Base-by-base conservation (phyloP, 495 filamentous ascomycete genomes). In the Aspergillus kassunensis region DNA sequence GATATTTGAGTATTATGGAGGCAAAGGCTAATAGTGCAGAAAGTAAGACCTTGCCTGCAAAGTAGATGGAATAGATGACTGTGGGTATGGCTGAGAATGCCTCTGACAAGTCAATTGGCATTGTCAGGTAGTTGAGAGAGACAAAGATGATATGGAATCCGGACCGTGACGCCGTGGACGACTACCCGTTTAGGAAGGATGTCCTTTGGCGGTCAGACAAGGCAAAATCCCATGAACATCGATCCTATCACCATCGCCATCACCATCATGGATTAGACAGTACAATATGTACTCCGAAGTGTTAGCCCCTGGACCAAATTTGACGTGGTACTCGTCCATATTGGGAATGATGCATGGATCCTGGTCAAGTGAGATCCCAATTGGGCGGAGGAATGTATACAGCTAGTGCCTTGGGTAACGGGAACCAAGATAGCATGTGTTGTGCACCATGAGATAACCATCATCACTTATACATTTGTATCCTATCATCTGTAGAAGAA, bases 1-100 rank as follows among this genome's bases (percentile, higher is more conserved):
- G 68, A 50, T 64, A 72, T 7, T 54, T 21, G 21, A 74, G 39
- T 54, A 70, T 68, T 49, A 66, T 68, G 31, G 75, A 54, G 10
- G 67, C 48, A 13, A 31, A n/a, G 21, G 61, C 44, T 25, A 51
- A 25, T 29, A 59, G 36, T 9, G 21, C 56, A 34, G 56, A 54
- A 31, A 73, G 40, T 48, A 63, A 66, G 49, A 57, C 51, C 61
- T 68, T 63, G 35, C 16, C 4, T 27, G 0, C 12, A 16, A 27
- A 21, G 29, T 34, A 33, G 3, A 10, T 33, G 13, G 30, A 11
- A 11, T 6, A 33, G 30, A 33, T 4, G 34, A 45, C 4, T 2
- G 1, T 37, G 9, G 20, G 27, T 18, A 9, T 1, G 18, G 37
- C 16, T 4, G 18, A 9, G 10, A 21, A 21, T 9, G 8, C 8